Evolutionary conservation across 176 grass and related monocot genomes (phyloP).

Genomic region (Ananas comosus): DNA sequence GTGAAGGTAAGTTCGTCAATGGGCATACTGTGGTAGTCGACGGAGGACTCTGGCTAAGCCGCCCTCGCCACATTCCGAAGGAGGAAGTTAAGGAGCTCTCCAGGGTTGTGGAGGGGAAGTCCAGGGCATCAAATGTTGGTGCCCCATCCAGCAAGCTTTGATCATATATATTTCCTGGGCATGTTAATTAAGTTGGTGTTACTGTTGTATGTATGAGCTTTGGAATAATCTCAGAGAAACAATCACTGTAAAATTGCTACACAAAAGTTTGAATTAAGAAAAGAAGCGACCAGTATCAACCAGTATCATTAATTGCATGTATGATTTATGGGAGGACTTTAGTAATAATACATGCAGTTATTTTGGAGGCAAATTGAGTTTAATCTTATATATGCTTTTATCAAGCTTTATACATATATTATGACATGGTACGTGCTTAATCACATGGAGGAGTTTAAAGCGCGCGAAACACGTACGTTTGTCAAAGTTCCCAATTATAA

Average conservation of each 20-base stretch:
- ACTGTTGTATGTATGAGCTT: slow-evolving; percentile 5
- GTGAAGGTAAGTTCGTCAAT: slow-evolving; percentile 89
- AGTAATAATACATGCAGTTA: too few species aligned
- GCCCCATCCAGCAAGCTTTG: slow-evolving; percentile 68
- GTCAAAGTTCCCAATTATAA: too few species aligned
- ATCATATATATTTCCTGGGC: slow-evolving; percentile 9
- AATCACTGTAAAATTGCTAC: neutral
- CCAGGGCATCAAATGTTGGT: slow-evolving; percentile 39
- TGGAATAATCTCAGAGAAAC: neutral
- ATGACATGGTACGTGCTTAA: too few species aligned
- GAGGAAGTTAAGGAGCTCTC: slow-evolving; percentile 80
- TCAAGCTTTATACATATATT: too few species aligned
- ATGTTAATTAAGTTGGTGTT: slow-evolving; percentile 2
- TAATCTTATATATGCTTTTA: too few species aligned
- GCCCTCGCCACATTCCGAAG: slow-evolving; percentile 41
- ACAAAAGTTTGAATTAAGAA: neutral
- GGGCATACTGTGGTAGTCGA: slow-evolving; percentile 76
- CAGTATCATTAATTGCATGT: too few species aligned
- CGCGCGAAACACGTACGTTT: too few species aligned
- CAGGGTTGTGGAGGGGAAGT: slow-evolving; percentile 47
- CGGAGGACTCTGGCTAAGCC: slow-evolving; percentile 88
- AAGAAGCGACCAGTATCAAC: neutral
- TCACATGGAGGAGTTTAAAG: too few species aligned
- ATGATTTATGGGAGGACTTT: too few species aligned
- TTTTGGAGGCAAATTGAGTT: too few species aligned